These are phyloP conservation scores for Pseudogymnoascus sp. DNA, from an alignment of 2,329 filamentous ascomycete species.

Conservation along the genomic window DNA sequence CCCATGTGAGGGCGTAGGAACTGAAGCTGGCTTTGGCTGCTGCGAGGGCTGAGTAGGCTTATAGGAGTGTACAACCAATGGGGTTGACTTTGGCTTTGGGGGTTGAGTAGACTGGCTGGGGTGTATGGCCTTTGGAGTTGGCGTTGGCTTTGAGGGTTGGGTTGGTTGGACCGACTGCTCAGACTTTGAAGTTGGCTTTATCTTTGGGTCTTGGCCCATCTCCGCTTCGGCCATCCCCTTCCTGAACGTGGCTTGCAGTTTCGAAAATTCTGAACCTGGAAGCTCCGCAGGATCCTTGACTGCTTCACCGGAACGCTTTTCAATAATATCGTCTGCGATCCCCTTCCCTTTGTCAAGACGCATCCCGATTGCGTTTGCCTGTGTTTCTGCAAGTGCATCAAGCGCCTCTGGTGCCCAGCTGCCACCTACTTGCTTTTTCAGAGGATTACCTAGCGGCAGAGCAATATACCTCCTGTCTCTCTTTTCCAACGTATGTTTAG, in stretches of 20 bases:
- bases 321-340: neutral
- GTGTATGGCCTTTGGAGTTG: neutral
- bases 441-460: neutral
- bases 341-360: neutral
- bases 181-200: neutral
- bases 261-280: neutral
- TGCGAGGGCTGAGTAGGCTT: neutral
- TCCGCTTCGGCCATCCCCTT: neutral
- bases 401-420: too few species aligned
- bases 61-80: neutral
- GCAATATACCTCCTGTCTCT: neutral
- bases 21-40: neutral
- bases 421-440: neutral
- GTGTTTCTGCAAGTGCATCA: neutral
- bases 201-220: neutral
- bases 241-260: neutral
- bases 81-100: neutral
- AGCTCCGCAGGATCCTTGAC: neutral
- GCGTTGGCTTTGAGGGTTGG: neutral
- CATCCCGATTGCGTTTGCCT: too few species aligned
- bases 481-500: neutral
- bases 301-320: neutral
- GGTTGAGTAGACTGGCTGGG: neutral
- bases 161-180: neutral
- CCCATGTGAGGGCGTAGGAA: neutral